phyloP scores from a whole-genome alignment of 2,329 filamentous ascomycete species.

The Paecilomyces formosus region DNA sequence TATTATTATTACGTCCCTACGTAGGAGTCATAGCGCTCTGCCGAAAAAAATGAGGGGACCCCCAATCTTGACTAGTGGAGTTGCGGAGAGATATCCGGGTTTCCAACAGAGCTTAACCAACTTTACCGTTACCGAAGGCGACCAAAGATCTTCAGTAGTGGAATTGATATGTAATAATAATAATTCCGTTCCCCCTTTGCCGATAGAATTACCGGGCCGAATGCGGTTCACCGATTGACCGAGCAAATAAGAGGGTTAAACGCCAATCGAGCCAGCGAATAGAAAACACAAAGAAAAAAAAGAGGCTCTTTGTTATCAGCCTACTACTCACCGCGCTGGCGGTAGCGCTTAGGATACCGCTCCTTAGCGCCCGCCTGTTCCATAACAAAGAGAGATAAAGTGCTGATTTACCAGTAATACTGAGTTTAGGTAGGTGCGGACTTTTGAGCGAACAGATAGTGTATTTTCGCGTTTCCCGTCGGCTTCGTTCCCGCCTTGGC shows the following conservation, averaged over 20 bases:
- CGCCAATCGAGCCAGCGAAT: too few species aligned
- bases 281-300: background rate
- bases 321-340: background rate
- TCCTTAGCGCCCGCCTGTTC: background rate
- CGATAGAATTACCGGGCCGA: background rate
- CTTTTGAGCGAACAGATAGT: too few species aligned
- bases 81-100: background rate
- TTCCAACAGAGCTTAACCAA: background rate
- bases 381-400: too few species aligned
- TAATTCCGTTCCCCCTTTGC: too few species aligned
- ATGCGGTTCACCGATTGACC: background rate
- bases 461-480: too few species aligned
- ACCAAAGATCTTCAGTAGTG: slow-evolving; percentile 7
- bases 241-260: background rate
- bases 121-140: background rate
- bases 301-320: background rate
- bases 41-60: background rate
- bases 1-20: background rate
- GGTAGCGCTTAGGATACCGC: background rate
- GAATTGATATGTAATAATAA: slow-evolving; percentile 3
- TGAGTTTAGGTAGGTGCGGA: too few species aligned
- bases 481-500: too few species aligned
- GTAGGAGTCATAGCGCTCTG: background rate
- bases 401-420: too few species aligned
- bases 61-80: background rate